Base-by-base conservation (phyloP, 2,329 filamentous ascomycete genomes). In the Pleomassaria siparia region DNA sequence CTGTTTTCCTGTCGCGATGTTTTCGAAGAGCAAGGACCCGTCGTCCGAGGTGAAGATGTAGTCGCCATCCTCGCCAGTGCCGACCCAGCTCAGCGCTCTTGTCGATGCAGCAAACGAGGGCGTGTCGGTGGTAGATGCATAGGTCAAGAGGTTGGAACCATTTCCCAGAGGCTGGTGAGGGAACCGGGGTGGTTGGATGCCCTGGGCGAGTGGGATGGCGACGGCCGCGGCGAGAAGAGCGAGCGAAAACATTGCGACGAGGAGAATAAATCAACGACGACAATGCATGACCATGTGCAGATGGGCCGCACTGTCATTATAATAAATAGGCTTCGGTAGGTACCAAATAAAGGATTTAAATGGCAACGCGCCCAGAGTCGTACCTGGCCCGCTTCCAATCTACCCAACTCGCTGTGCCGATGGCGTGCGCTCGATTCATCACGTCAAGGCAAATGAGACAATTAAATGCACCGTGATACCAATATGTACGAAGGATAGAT, bases 41-140 rank as follows among this genome's bases (percentile, higher is more conserved):
- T 76, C 75, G 3, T 68, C 64, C 44, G 70, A 76, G 37, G 69
- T 70, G 39, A 76, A 80, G 56, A 86, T 80, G 66, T 83, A 86
- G 41, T 82, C 76, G 18, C 84, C 84, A 54, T 88, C 84, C 25
- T 76, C 73, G 1, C 79, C 81, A 3, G 77, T 79, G 8, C 76
- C 72, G 3, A 84, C 76, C 84, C 84, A 87, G 1, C 74, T 77
- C 28, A 75, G 74, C 11, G 74, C 74, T 11, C 72, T 71, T 0
- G 79, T 72, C 1, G 73, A 60, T 52, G 84, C 74, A 5, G 64
- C 16, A 39, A 69, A 55, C 35, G 53, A 42, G 22, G 74, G 70
- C 12, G 62, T 66, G 0, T 76, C 71, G 9, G 79, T 78, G 0
- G 81, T 84, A 62, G 84, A 77, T 59, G 84, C 84, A 74, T 80